Conservation (phyloP, 768 basidiomycete species). For the Phylloporus arenicola region DNA sequence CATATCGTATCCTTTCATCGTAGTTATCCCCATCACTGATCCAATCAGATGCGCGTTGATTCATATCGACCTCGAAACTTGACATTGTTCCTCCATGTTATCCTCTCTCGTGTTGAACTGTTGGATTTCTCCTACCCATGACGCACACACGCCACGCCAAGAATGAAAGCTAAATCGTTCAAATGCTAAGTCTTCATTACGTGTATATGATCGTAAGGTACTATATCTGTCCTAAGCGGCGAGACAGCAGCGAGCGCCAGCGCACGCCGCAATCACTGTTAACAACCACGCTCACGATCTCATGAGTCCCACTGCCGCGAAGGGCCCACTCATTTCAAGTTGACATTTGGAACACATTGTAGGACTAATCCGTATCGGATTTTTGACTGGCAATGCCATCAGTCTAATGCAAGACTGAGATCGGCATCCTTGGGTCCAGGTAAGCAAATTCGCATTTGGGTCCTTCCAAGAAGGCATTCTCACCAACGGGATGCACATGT, state of each 20-base stretch:
- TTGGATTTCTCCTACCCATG: neutral
- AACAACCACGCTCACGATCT: slow-evolving; percentile 9
- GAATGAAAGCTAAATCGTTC: neutral
- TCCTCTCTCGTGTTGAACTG: neutral
- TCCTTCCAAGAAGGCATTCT: slow-evolving; percentile 5
- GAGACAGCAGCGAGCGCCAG: slow-evolving; percentile 17
- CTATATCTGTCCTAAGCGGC: slow-evolving; percentile 10
- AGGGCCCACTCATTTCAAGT: slow-evolving; percentile 6
- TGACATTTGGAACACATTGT: slow-evolving; percentile 36
- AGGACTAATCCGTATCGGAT: slow-evolving; percentile 67
- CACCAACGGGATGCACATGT: slow-evolving; percentile 55
- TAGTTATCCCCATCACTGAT: too few species aligned
- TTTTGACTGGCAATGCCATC: slow-evolving; percentile 64
- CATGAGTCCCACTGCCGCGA: slow-evolving; percentile 17
- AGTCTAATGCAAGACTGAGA: slow-evolving; percentile 52
- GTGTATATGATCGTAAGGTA: slow-evolving; percentile 18
- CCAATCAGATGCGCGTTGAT: neutral
- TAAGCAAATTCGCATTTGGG: slow-evolving; percentile 8
- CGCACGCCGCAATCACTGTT: slow-evolving; percentile 9
- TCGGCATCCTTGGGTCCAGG: slow-evolving; percentile 42
- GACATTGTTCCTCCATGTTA: neutral
- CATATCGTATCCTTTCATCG: neutral
- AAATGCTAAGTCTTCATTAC: slow-evolving; percentile 15
- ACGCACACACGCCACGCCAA: neutral
- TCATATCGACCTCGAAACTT: neutral